Base-by-base conservation (phyloP, 495 filamentous ascomycete species). In the Immersiella caudata region DNA sequence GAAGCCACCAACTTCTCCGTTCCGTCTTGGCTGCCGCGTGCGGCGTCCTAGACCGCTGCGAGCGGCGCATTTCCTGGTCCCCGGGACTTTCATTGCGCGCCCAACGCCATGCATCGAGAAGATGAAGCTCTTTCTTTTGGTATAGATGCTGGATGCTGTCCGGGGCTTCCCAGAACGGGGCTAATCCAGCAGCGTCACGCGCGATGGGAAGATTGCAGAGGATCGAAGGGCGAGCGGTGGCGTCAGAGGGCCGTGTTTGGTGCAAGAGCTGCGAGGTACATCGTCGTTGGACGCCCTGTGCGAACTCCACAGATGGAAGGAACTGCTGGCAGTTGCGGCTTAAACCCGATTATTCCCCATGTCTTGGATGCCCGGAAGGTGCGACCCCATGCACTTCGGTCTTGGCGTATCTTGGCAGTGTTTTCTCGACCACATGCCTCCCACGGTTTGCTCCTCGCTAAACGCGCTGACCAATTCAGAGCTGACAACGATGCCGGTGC, bases 341-440 rank as follows among this genome's bases (percentile, higher is more conserved):
- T 62, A 62, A 62, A 62, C 59, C 59, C 59, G 59, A 62, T 16
- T 62, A 62, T 62, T 62, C 24, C 59, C 59, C 16, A 18, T 46
- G 40, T 40, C n/a, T 22, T 60, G 59, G 3, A 24, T 24, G 29
- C 35, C 33, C 7, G 29, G 59, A 62, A 49, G 59, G 36, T 35
- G 33, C 18, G 21, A 60, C 21, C 58, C 58, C 58, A 21, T 26
- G 25, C 58, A 21, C 20, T 60, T 33, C 35, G 6, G 35, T 61
- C 59, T 61, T 49, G 59, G 59, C 59, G 25, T 25, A 12, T n/a
- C 16, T 35, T 62, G 33, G 59, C n/a, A 26, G 9, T 29, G 3
- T 3, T 22, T n/a, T 52, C 12, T 14, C n/a, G 16, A 22, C 3
- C 24, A 26, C 20, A 2, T 11, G 8, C 24, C 20, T 22, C 9